Base-by-base conservation (phyloP, 2,329 filamentous ascomycete species). In the Colletotrichum sp. region DNA sequence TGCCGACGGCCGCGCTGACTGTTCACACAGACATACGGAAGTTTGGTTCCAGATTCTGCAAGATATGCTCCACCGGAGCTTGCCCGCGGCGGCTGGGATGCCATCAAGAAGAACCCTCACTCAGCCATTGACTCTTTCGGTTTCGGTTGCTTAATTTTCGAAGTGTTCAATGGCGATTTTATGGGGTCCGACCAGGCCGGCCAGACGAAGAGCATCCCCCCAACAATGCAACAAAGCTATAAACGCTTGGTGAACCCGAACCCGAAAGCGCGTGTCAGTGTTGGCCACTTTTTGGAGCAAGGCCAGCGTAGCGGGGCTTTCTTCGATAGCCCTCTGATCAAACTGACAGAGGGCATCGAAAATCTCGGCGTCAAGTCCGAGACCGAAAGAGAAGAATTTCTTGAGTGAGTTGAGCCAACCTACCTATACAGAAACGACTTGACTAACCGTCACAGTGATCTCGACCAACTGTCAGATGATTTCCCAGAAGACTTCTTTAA, bases 401-500 rank as follows among this genome's bases (percentile, higher is more conserved):
- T 99, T 12, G 92, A 92, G 93, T 90, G 79, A 68, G 84, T 81
- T n/a, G 8, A 9, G 18, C 2, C 3, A 4, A 39, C 6, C 7
- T 49, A 39, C 12, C 7, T 49, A 3, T 57, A 34, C 5, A 92
- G 12, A 26, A 18, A 5, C 28, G 7, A 44, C 18, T 21, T 59
- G n/a, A 18, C 18, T 76, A 77, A 77, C 82, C 87, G 64, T 79
- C 77, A 90, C 57, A 90, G 89, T 71, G 95, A 98, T 81, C 90
- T 99, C 8, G 95, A 98, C 79, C 90, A 94, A 76, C 90, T 98
- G 7, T 94, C 95, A 0, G 95, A 98, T 79, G 96, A 99, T 84
- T 98, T 99, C 77, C 97, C 97, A 0, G 96, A 98, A 82, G 97
- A 99, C 76, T 99, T 98, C 84, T 98, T 99, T 89, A 98, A 98